Base-by-base conservation (phyloP, 2,329 filamentous ascomycete species). In the Trichoderma cornu-damae region DNA sequence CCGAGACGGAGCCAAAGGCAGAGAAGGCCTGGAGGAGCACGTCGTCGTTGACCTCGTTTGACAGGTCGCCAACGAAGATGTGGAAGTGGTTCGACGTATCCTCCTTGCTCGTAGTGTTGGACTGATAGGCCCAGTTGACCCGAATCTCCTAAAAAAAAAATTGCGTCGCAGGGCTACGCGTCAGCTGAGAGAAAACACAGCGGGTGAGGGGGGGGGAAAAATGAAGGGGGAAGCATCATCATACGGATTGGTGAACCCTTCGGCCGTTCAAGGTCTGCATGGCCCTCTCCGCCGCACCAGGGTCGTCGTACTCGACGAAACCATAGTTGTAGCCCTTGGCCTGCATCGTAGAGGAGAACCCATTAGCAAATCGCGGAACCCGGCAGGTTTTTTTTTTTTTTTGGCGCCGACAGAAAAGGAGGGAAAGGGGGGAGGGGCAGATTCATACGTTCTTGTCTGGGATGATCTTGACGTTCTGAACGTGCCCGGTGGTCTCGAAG, bases 71-170 rank as follows among this genome's bases (percentile, higher is more conserved):
- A 57, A 99, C 94, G 65, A 99, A 99, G 70, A 99, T 96, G 74
- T 99, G 94, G 78, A 96, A 99, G 72, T 99, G 94, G 73, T 92
- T 90, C 6, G 93, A 96, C 1, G 94, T 99, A 69, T 99, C 94
- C 74, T 99, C 94, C 77, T 97, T 99, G 79, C 84, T 94, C 26
- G 84, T 80, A 58, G 84, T 93, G 79, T 96, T 99, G 64, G 93
- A 94, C 78, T 99, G 94, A 69, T 99, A 99, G 20, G 94, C 94
- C 94, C 94, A 99, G 79, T 99, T 99, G 68, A 99, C 94, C 57
- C 92, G 90, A 62, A 99, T 99, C 80, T 99, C 94, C 90, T 96
- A 70, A n/a, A n/a, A n/a, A n/a, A n/a, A n/a, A n/a, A n/a, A n/a
- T n/a, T 59, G 14, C 12, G 28, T 26, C 8, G 20, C 2, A 22